Conservation (phyloP, 2,329 filamentous ascomycete genomes). For the Exophiala viscosa region DNA sequence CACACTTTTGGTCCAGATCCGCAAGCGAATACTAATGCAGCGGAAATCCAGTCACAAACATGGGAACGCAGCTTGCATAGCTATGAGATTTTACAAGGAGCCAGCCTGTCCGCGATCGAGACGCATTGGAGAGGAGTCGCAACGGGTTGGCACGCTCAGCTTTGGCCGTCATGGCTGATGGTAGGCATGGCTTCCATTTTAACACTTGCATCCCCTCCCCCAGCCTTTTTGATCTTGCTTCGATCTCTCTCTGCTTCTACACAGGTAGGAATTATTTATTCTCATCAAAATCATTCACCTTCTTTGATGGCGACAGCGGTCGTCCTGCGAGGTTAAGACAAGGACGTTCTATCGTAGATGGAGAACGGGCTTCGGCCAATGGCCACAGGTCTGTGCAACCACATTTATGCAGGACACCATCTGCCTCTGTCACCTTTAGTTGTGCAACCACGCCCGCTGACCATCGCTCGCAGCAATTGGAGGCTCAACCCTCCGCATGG, state of each 20-base stretch:
- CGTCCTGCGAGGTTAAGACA: neutral
- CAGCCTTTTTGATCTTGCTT: neutral
- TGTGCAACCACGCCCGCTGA: constrained; percentile 11
- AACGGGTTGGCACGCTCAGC: neutral
- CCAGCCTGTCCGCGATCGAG: too few relatives aligned
- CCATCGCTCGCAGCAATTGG: constrained; percentile 3
- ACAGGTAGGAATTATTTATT: neutral
- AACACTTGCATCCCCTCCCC: constrained; percentile 3
- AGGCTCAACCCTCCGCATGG: neutral
- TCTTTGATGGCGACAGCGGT: neutral
- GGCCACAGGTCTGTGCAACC: constrained; percentile 16
- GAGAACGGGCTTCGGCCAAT: constrained; percentile 1
- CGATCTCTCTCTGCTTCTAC: neutral
- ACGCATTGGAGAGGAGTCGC: neutral
- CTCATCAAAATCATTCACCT: neutral
- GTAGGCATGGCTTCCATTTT: constrained; percentile 1
- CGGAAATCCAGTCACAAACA: too few relatives aligned
- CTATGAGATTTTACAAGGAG: too few relatives aligned
- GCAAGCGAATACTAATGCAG: too few relatives aligned
- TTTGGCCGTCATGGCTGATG: neutral
- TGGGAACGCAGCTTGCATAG: too few relatives aligned
- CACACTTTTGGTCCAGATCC: too few relatives aligned
- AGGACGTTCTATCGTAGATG: constrained; percentile 1
- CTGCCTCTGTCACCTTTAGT: constrained; percentile 1
- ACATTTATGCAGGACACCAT: constrained; percentile 9